Evolutionary conservation across 345 rosid species (phyloP).

Genomic region (Eucalyptus sideroxylon): DNA sequence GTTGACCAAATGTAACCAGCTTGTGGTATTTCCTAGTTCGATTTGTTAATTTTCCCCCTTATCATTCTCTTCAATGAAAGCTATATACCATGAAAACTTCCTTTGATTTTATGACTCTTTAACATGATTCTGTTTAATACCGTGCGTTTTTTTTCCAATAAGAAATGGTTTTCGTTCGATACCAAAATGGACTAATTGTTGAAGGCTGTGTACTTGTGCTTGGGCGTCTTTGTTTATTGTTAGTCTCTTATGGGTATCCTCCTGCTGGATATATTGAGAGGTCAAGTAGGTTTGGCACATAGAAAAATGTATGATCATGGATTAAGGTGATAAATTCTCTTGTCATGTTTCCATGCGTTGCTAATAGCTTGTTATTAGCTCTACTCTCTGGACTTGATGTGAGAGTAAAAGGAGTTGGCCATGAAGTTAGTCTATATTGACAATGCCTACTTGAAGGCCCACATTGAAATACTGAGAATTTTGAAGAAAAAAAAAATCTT

Average conservation of each 20-base stretch:
- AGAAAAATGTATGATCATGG: neutral
- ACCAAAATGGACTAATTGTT: neutral
- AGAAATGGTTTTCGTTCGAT: neutral
- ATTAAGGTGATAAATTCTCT: neutral
- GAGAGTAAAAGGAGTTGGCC: neutral
- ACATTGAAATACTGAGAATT: neutral
- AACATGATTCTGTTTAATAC: neutral
- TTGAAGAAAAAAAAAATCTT: neutral
- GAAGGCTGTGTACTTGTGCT: neutral
- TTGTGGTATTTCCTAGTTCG: neutral
- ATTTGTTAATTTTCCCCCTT: neutral
- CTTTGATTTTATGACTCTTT: neutral
- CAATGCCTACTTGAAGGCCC: neutral
- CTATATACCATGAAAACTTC: neutral
- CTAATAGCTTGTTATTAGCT: neutral
- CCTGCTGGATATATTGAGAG: neutral
- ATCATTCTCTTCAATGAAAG: neutral
- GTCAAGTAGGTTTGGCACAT: neutral
- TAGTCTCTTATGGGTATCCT: neutral
- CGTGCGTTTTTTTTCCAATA: neutral
- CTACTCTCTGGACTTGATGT: neutral
- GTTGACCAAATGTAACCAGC: neutral
- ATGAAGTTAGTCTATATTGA: neutral
- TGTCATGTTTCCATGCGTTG: neutral
- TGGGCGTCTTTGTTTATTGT: neutral